Evolutionary conservation across 306 rosid genomes (phyloP), one percentile per base, ranked within the genome.

Genomic region (Vicia villosa): DNA sequence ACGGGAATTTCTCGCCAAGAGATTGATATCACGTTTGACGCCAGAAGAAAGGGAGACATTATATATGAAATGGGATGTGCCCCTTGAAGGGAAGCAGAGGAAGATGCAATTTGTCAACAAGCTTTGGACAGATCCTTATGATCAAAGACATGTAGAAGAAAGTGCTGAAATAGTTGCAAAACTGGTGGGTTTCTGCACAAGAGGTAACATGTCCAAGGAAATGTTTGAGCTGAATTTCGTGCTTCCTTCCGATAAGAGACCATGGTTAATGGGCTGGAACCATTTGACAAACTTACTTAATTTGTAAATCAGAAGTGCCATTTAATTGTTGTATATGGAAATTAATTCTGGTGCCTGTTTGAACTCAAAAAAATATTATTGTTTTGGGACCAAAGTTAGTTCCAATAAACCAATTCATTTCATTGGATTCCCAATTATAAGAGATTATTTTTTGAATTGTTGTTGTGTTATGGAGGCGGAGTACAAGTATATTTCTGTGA

Each of bases 91-190:
- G 77, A 95, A 91, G 92, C 97, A 87, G 59, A 83, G 96, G 82
- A 91, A 14, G 83, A 63, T 91, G 78, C 99, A 89, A 62, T 89
- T 95, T 77, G 79, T 89, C 83, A 87, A 80, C 87, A 95, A 95
- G 74, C 97, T 95, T 15, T 95, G 99, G 99, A 83, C 84, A 30
- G 78, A 95, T 75, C 96, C 99, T 63, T 83, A 82, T 74, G 97
- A 95, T 79, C 73, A 87, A 26, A 81, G 42, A 74, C 97, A 95
- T 81, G 81, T 95, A 5, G 87, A 89, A 17, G 97, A 95, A 80
- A 95, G 99, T 77, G 96, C 99, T 60, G 93, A 91, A 68, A 84
- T 95, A 37, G 99, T 95, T 69, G 97, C 99, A 43, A 91, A 75
- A 76, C 97, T 95, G 66, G 99, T 95, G 9, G 99, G 97, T 24